phyloP scores from a whole-genome alignment of 306 rosid genomes.

The Dryas alaskensis region DNA sequence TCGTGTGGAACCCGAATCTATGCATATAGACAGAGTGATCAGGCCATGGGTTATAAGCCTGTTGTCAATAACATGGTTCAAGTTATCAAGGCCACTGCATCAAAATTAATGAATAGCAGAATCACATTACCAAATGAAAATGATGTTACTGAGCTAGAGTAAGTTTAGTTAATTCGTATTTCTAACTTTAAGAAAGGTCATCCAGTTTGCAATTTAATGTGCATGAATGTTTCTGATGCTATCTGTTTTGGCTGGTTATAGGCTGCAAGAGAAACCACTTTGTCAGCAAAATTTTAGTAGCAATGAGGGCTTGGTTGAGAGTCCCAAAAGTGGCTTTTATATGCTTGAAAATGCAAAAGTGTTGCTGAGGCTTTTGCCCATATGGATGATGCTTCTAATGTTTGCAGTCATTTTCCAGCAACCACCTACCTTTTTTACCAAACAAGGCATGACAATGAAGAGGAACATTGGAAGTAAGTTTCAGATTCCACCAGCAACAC shows the following conservation, averaged over 20 bases:
- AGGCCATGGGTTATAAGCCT: constrained; percentile 25
- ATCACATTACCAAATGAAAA: constrained; percentile 42
- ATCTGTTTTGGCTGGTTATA: constrained; percentile 24
- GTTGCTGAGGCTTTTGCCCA: constrained; percentile 65
- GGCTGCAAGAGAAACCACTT: constrained; percentile 84
- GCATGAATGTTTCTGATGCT: neutral
- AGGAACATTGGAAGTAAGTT: constrained; percentile 63
- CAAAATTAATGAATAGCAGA: constrained; percentile 47
- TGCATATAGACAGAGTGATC: constrained; percentile 40
- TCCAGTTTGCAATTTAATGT: constrained; percentile 2
- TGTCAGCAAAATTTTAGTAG: constrained; percentile 49
- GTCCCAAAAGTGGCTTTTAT: constrained; percentile 29
- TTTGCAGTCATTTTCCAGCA: constrained; percentile 90
- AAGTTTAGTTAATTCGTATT: constrained; percentile 28
- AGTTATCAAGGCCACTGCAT: constrained; percentile 47
- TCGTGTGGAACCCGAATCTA: constrained; percentile 64
- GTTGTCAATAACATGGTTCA: constrained; percentile 33
- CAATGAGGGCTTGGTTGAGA: constrained; percentile 32
- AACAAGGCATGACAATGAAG: constrained; percentile 97
- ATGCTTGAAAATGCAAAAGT: constrained; percentile 44
- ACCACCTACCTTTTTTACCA: constrained; percentile 87
- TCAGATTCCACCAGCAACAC: constrained; percentile 92
- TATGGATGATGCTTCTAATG: constrained; percentile 91
- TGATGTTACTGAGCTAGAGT: constrained; percentile 70
- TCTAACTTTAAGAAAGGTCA: neutral